Evolutionary conservation across 371 early-diverging fungal genomes (phyloP), one percentile per base, ranked within the genome.

Genomic region (Rhizopus sp.): DNA sequence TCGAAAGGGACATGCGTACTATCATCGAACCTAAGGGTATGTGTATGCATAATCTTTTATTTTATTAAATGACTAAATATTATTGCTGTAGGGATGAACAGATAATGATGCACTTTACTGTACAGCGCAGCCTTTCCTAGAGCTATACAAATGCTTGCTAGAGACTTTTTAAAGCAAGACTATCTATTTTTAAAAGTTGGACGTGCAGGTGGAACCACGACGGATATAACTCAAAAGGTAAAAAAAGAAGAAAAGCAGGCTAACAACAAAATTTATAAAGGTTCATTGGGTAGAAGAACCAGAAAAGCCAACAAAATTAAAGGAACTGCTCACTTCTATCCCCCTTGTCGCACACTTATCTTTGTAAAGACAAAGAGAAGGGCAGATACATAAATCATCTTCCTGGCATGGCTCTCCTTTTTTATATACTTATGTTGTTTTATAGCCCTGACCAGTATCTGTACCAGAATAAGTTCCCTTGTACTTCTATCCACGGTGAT

Each of bases 51-150:
- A 0, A 23, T 23, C 23, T 1, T 23, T 23, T 23, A 23, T 23
- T 23, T 23, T 44, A 44, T 8, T 7, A 4, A 2, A 38, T 4
- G 7, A 9, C 15, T 49, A 45, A 12, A 37, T 60, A 9, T 31
- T 16, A 15, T 68, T 72, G 8, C 8, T 12, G 37, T 42, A 57
- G 66, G 62, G 35, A 52, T 68, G 45, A 85, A 92, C 38, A 88
- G 87, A 16, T n/a, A 23, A 23, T 23, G 23, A 23, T 23, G 23
- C 23, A 97, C 98, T 30, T 86, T 99, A 34, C 95, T 99, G 95
- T 99, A 93, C 88, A 89, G 90, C 63, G 99, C 99, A 2, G 99
- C 99, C 2, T 97, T 97, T 93, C 99, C 99, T 16, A 91, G 84
- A 70, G 88, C 90, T 50, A 96, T 99, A 7, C 89, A 93, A 63